phyloP scores from a whole-genome alignment of 164 flowering plant species.

The Chimonanthus salicifolius region DNA sequence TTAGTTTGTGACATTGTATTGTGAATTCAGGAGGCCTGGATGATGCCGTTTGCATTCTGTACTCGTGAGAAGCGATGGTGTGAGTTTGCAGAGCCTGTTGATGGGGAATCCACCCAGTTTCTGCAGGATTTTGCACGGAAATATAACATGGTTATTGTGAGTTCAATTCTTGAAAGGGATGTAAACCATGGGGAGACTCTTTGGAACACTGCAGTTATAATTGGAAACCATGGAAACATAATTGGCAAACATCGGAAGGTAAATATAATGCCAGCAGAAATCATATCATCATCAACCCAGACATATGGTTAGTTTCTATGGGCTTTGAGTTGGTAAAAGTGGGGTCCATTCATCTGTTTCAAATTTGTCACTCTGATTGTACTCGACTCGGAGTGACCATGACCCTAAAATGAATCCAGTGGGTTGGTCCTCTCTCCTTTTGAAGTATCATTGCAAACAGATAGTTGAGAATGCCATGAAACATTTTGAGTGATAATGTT shows the following conservation, averaged over 20 bases:
- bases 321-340: background rate
- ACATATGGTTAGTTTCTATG: no score
- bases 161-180: slow-evolving; percentile 94
- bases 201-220: slow-evolving; percentile 94
- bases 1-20: background rate
- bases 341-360: background rate
- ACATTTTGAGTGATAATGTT: no score
- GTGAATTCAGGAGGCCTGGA: slow-evolving; percentile 82
- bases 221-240: slow-evolving; percentile 93
- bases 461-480: no score
- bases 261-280: slow-evolving; percentile 10
- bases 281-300: background rate
- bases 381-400: no score
- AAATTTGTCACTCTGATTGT: background rate
- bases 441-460: no score
- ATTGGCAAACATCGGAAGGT: slow-evolving; percentile 98
- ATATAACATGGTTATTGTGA: slow-evolving; percentile 89
- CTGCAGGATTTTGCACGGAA: slow-evolving; percentile 64
- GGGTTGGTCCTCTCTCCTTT: no score
- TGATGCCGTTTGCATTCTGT: slow-evolving; percentile 97
- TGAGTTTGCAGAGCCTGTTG: slow-evolving; percentile 90
- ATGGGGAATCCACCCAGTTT: slow-evolving; percentile 86
- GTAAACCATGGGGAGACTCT: slow-evolving; percentile 81
- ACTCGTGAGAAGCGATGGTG: slow-evolving; percentile 98
- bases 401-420: no score